Evolutionary conservation across 176 grass and related monocot species (phyloP).

Genomic region (Pontederia paniculata): DNA sequence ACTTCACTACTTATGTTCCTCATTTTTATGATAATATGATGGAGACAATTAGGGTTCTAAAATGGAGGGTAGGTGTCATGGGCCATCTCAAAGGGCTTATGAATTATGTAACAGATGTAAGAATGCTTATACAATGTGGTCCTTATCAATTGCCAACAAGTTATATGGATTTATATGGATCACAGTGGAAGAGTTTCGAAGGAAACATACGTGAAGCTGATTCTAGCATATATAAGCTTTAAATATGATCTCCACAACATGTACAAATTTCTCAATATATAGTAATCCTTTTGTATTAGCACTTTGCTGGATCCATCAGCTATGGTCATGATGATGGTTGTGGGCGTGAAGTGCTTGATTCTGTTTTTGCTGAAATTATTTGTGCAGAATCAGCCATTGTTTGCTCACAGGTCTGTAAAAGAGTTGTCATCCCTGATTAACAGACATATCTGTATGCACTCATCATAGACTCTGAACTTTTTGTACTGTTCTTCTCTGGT

Average conservation of each 20-base stretch:
- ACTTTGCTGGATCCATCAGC: slow-evolving; percentile 77
- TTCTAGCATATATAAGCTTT: too few relatives aligned
- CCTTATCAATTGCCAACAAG: too few relatives aligned
- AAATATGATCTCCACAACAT: neutral
- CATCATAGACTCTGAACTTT: neutral
- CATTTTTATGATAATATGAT: too few relatives aligned
- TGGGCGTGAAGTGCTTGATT: slow-evolving; percentile 62
- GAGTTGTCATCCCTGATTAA: neutral
- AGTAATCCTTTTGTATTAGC: slow-evolving; percentile 25
- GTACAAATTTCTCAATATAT: neutral
- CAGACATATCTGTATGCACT: neutral
- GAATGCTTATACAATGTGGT: too few relatives aligned
- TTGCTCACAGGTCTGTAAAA: slow-evolving; percentile 52
- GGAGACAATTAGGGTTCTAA: too few relatives aligned
- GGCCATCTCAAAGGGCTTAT: too few relatives aligned
- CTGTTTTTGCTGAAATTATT: slow-evolving; percentile 60
- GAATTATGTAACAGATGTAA: too few relatives aligned
- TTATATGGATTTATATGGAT: too few relatives aligned
- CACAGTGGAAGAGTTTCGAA: too few relatives aligned
- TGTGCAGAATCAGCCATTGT: slow-evolving; percentile 86
- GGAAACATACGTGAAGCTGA: too few relatives aligned
- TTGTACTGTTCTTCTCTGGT: slow-evolving; percentile 70
- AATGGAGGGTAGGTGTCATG: too few relatives aligned
- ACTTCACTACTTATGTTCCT: too few relatives aligned
- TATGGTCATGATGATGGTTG: slow-evolving; percentile 91